Percentiles rank a stretch among this genome's conserved stretches.
Evolutionary conservation across 208 protist species (phyloP).

Genomic region (Naegleria gruberi): DNA sequence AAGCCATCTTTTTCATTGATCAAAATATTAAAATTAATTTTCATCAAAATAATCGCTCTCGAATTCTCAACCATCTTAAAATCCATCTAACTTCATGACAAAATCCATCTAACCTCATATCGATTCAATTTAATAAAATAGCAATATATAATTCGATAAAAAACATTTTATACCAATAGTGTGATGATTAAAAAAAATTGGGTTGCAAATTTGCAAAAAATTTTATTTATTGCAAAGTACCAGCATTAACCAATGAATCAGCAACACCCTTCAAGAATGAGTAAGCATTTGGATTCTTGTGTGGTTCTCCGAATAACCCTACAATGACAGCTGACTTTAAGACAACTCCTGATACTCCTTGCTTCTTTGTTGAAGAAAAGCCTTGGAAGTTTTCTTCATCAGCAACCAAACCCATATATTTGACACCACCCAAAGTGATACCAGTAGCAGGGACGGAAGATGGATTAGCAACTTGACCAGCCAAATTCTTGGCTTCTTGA

Average conservation of each 20-base stretch:
- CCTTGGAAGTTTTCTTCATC: constrained; percentile 7
- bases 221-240: constrained; percentile 1
- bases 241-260: not conserved
- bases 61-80: too few species aligned
- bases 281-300: constrained; percentile 7
- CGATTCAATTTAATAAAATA: too few species aligned
- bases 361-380: not conserved
- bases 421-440: not conserved
- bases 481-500: not conserved
- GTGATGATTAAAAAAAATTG: too few species aligned
- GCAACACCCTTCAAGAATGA: not conserved
- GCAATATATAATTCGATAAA: too few species aligned
- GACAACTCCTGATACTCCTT: not conserved
- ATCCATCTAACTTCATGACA: too few species aligned
- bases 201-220: too few species aligned
- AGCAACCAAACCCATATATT: not conserved
- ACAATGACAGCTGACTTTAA: not conserved
- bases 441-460: not conserved
- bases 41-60: too few species aligned
- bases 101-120: too few species aligned
- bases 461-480: not conserved
- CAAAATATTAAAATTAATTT: too few species aligned
- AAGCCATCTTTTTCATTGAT: too few species aligned
- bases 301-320: not conserved
- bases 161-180: too few species aligned